Base-by-base conservation (phyloP, 345 rosid genomes). In the Diplotaxis tenuifolia region DNA sequence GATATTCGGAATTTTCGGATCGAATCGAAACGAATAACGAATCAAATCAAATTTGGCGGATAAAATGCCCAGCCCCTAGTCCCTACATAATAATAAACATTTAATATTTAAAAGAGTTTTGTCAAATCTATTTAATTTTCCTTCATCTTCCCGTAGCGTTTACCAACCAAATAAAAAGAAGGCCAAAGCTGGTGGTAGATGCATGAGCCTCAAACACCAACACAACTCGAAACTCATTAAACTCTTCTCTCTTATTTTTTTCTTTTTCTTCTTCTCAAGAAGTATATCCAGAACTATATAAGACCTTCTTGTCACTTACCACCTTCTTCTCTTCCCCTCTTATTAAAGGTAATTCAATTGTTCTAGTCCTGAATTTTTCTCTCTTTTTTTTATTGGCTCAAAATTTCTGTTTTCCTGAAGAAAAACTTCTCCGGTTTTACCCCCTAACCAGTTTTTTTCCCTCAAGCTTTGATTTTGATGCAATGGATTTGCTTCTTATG, bases 151-250 rank as follows among this genome's bases (percentile, higher is more conserved):
- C 57, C 34, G 47, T 20, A 76, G 67, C 72, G 72, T 77, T 77
- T 77, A 72, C 77, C 81, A 71, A 72, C 81, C 77, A 72, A 78
- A 78, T 65, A 67, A 62, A 54, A 71, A 53, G 36, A 49, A 68
- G 68, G 25, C 79, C 63, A 82, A 80, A n/a, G n/a, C n/a, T n/a
- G 91, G 91, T 89, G 91, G 96, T 86, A 80, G 91, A 89, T 87
- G 88, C 92, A 88, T 87, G 89, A 87, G 83, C 79, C 68, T 65
- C 72, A 71, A 47, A 76, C 85, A 71, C 83, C 66, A 74, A 75
- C 75, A 64, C 78, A 64, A 22, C 62, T 32, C 29, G 49, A 36
- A 21, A 60, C 77, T 59, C 59, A 63, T 19, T 67, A 9, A 65
- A 34, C 66, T 36, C 47, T 56, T 55, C 22, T 61, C 63, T 70